A percentile compares a stretch with the other conserved stretches of the same genome.
Evolutionary conservation across 345 rosid species (phyloP).

Genomic region (Brassica juncea): DNA sequence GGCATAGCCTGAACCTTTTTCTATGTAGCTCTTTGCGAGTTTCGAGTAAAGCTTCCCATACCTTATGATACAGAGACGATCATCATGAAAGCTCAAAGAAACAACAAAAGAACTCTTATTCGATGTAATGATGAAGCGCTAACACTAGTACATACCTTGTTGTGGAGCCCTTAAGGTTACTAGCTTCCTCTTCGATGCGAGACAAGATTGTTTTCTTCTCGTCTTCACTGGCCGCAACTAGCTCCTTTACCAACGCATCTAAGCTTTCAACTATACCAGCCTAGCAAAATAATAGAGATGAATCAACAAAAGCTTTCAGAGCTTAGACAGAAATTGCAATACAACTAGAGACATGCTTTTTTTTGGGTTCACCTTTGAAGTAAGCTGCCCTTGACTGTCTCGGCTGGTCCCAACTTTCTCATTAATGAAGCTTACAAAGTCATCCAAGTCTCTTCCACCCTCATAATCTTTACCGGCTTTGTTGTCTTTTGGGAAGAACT

Average conservation of each 20-base stretch:
- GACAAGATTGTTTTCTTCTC: constrained; percentile 15
- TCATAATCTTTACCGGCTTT: constrained; percentile 94
- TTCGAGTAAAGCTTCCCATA: constrained; percentile 82
- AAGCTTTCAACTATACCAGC: constrained; percentile 87
- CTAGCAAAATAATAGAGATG: constrained; percentile 40
- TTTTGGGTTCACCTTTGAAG: constrained; percentile 51
- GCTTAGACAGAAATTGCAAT: neutral
- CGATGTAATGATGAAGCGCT: neutral
- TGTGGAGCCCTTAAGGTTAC: constrained; percentile 64
- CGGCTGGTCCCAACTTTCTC: constrained; percentile 84
- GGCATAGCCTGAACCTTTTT: constrained; percentile 76
- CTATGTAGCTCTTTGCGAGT: constrained; percentile 68
- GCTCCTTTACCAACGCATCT: constrained; percentile 41
- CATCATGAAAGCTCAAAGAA: neutral
- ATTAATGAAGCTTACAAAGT: constrained; percentile 83
- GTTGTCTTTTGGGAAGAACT: constrained; percentile 86
- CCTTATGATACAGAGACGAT: constrained; percentile 39
- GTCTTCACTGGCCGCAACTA: neutral
- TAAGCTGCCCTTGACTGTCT: constrained; percentile 83
- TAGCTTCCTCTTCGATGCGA: constrained; percentile 16
- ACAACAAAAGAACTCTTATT: neutral
- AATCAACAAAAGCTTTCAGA: neutral
- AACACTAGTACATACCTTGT: constrained; percentile 51
- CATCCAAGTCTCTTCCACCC: constrained; percentile 88
- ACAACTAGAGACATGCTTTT: neutral